A percentile compares a stretch with the other conserved stretches of the same genome.
Conservation (phyloP, 208 protist species). For the Acanthamoeba lenticulata region DNA sequence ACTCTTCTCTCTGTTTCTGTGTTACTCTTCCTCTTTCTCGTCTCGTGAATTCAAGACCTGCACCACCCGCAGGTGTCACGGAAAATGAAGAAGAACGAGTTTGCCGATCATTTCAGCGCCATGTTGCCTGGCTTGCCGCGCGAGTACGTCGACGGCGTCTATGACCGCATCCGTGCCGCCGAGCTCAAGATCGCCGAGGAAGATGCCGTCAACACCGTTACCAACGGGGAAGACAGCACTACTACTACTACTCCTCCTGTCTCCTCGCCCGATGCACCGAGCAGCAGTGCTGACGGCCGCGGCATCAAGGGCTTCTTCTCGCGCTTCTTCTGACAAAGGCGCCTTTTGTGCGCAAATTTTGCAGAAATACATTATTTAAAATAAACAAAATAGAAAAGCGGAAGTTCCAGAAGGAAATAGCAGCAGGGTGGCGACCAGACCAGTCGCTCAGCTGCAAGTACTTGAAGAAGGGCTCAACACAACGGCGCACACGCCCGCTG, state of each 20-base stretch:
- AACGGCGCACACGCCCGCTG: no score
- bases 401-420: no score
- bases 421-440: no score
- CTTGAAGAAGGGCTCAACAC: no score
- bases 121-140: neutral
- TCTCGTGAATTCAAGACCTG: neutral
- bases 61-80: neutral
- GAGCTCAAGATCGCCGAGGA: constrained; percentile 17
- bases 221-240: no score
- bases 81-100: constrained; percentile 39
- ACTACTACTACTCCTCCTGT: no score
- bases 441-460: no score
- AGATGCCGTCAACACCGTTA: neutral
- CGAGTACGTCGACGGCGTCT: neutral
- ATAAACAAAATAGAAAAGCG: no score
- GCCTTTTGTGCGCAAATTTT: no score
- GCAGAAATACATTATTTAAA: no score
- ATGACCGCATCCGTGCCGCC: neutral
- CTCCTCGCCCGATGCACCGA: neutral
- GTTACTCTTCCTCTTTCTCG: neutral
- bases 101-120: neutral
- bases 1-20: neutral
- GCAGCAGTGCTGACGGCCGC: neutral
- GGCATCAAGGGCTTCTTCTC: constrained; percentile 13
- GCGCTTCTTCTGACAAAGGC: constrained; percentile 38